These are phyloP conservation scores for Pestalotiopsis sp. DNA, from an alignment of 2,329 filamentous ascomycete species.

Conservation along the genomic window DNA sequence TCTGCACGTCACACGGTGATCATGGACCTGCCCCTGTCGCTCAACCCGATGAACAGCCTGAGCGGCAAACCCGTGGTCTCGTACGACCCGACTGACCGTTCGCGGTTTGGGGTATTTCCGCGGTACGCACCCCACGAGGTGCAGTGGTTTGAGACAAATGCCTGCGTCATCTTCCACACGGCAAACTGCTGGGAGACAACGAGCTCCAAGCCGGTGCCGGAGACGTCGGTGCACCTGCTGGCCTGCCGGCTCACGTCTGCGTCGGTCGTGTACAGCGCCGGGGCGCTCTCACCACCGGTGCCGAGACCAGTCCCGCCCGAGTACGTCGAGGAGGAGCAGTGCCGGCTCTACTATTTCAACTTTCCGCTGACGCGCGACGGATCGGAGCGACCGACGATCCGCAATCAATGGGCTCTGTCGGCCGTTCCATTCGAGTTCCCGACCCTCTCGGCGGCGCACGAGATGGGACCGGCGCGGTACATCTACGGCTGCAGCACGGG, in stretches of 20 bases:
- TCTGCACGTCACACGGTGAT: conserved; percentile 66
- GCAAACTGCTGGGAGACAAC: conserved; percentile 70
- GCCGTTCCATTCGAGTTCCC: conserved; percentile 72
- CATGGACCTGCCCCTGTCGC: conserved; percentile 68
- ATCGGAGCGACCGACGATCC: conserved; percentile 41
- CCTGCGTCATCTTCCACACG: conserved; percentile 73
- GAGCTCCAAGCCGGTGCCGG: conserved; percentile 24
- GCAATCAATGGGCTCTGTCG: conserved; percentile 65
- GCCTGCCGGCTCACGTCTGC: conserved; percentile 69
- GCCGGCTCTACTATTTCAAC: conserved; percentile 69
- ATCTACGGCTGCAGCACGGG: conserved; percentile 70
- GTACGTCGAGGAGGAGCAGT: conserved; percentile 63
- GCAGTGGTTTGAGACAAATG: conserved; percentile 68
- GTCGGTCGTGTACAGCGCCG: conserved; percentile 65
- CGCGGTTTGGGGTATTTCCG: conserved; percentile 71
- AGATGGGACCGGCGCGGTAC: conserved; percentile 62
- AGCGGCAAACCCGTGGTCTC: conserved; percentile 58
- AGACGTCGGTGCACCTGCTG: conserved; percentile 61
- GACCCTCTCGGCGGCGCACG: conserved; percentile 52
- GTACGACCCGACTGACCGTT: conserved; percentile 58
- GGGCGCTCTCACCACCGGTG: conserved; percentile 61
- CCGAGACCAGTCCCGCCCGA: conserved; percentile 36
- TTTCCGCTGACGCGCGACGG: conserved; percentile 48
- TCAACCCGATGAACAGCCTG: conserved; percentile 64
- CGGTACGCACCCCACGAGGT: conserved; percentile 58